Percentiles rank a stretch among this genome's conserved stretches.
Evolutionary conservation across 768 basidiomycete species (phyloP).

Genomic region (Rhodosporidiobolus odoratus): DNA sequence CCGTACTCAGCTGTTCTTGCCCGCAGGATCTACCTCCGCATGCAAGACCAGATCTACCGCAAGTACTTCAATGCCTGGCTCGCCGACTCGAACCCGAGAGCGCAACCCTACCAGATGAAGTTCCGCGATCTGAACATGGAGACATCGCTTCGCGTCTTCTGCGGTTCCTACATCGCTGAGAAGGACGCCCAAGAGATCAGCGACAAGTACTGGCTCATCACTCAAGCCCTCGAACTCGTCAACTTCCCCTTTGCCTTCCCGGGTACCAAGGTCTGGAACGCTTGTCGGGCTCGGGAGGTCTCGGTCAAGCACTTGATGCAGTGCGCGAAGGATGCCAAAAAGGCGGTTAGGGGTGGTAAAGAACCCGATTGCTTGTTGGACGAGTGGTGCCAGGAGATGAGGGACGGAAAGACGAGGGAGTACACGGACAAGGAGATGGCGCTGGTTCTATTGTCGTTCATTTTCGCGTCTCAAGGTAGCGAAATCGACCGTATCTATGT

Average conservation of each 20-base stretch:
- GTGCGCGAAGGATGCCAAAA: conserved; percentile 74
- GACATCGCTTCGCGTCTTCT: conserved; percentile 91
- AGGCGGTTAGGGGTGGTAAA: conserved; percentile 66
- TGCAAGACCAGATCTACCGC: conserved; percentile 77
- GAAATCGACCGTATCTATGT: neutral
- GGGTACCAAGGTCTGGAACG: conserved; percentile 92
- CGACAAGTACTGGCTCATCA: conserved; percentile 94
- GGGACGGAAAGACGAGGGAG: conserved; percentile 58
- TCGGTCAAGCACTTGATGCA: conserved; percentile 67
- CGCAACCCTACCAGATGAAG: conserved; percentile 67
- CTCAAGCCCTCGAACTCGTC: conserved; percentile 89
- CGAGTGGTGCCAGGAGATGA: conserved; percentile 75
- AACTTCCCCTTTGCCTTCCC: conserved; percentile 95
- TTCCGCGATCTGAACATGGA: conserved; percentile 95
- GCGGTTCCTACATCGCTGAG: conserved; percentile 81
- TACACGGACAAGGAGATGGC: conserved; percentile 94
- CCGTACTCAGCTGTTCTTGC: neutral
- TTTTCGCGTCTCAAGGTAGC: conserved; percentile 85
- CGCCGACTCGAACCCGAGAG: conserved; percentile 50
- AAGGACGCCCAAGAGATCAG: conserved; percentile 71
- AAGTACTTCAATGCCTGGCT: conserved; percentile 73
- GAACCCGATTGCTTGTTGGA: conserved; percentile 88
- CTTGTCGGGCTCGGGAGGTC: conserved; percentile 80
- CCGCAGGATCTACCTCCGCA: conserved; percentile 68
- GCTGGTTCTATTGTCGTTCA: conserved; percentile 91